These are phyloP conservation scores for Fremontodendron californicum DNA, from an alignment of 345 rosid species.

Conservation along the genomic window DNA sequence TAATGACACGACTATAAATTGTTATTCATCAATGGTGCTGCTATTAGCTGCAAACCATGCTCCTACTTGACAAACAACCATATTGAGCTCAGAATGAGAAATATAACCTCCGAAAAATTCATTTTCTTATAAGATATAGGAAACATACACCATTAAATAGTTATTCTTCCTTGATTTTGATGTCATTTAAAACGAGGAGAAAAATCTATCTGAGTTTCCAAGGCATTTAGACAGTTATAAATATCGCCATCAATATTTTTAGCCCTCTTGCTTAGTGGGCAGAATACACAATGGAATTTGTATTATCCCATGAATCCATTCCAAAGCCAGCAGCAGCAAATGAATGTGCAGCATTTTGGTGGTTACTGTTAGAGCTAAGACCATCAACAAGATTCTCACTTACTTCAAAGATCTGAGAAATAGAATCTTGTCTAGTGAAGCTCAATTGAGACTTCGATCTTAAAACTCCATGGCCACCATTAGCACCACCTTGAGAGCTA, in stretches of 20 bases:
- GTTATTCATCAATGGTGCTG: neutral
- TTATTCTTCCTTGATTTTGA: neutral
- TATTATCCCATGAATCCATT: constrained; percentile 73
- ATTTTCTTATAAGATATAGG: neutral
- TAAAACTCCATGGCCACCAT: constrained; percentile 44
- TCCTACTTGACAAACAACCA: constrained; percentile 1
- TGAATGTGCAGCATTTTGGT: constrained; percentile 37
- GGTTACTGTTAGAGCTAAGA: constrained; percentile 41
- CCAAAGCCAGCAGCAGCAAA: constrained; percentile 54
- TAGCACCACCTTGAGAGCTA: constrained; percentile 40
- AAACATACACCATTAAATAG: neutral
- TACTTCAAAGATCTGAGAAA: constrained; percentile 69
- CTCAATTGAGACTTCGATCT: constrained; percentile 77
- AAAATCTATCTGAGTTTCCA: constrained; percentile 80
- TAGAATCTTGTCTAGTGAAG: constrained; percentile 67
- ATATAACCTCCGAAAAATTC: neutral
- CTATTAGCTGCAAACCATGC: constrained; percentile 1
- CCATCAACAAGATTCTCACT: constrained; percentile 54
- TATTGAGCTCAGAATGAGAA: neutral
- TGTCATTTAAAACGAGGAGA: neutral
- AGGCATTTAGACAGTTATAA: constrained; percentile 43
- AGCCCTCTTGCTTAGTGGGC: constrained; percentile 55
- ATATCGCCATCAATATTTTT: constrained; percentile 60
- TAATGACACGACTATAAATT: neutral
- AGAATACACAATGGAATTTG: constrained; percentile 65